Evolutionary conservation across 805 yeast genomes (phyloP).

Genomic region (Torulaspora delbrueckii): DNA sequence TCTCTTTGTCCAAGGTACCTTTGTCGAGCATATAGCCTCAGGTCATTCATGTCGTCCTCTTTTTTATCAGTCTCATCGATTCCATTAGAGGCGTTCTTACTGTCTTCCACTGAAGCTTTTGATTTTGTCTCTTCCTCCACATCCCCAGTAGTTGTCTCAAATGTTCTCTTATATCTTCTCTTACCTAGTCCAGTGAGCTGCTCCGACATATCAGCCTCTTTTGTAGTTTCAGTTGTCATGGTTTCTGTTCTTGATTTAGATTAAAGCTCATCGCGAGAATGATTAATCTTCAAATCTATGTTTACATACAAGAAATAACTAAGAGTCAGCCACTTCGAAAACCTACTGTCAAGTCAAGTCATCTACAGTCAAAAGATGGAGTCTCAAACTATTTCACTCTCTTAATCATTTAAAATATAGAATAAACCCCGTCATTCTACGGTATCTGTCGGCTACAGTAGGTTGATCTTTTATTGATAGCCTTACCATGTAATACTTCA

Average conservation of each 20-base stretch:
- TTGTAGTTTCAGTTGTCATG: background rate
- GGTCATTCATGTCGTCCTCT: slow-evolving; percentile 30
- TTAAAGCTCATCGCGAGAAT: slow-evolving; percentile 3
- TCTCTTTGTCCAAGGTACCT: slow-evolving; percentile 46
- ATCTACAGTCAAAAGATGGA: no score
- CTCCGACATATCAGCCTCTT: background rate
- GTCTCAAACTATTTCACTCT: no score
- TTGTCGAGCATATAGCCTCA: slow-evolving; percentile 47
- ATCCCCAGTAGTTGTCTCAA: slow-evolving; percentile 6
- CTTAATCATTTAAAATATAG: no score
- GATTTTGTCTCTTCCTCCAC: slow-evolving; percentile 17
- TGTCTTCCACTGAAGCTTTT: background rate
- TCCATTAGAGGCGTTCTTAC: slow-evolving; percentile 6
- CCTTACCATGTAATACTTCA: no score
- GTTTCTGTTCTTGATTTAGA: background rate
- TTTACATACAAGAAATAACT: background rate
- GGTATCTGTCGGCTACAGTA: no score
- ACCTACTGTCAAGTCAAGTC: no score
- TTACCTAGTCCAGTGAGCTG: slow-evolving; percentile 20
- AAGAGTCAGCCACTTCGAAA: background rate
- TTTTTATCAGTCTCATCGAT: background rate
- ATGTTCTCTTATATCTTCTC: slow-evolving; percentile 23
- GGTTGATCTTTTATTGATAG: no score
- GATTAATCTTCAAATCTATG: background rate
- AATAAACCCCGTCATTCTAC: no score